Evolutionary conservation across 2,329 filamentous ascomycete species (phyloP).

Genomic region (Gremmenia infestans): DNA sequence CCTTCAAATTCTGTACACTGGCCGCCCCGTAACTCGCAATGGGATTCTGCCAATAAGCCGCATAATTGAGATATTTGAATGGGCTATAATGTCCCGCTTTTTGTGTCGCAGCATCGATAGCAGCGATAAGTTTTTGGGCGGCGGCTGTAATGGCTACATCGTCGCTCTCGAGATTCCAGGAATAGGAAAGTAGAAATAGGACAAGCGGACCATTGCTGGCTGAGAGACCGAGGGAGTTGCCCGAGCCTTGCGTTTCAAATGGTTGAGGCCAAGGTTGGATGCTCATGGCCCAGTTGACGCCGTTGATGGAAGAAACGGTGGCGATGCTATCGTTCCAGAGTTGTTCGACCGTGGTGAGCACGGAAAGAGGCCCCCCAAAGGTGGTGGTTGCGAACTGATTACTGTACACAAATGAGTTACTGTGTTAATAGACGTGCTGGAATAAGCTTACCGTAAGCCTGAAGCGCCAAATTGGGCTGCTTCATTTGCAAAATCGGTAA

Average conservation of each 20-base stretch:
- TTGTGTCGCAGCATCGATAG: conserved; percentile 24
- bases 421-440: conserved; percentile 1
- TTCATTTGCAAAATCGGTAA: conserved; percentile 12
- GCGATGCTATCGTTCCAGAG: background rate
- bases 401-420: conserved; percentile 3
- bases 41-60: conserved; percentile 37
- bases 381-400: background rate
- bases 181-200: background rate
- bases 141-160: conserved; percentile 31
- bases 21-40: conserved; percentile 38
- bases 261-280: background rate
- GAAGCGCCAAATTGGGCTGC: background rate
- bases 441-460: background rate
- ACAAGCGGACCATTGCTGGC: background rate
- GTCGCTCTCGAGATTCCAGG: conserved; percentile 27
- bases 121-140: conserved; percentile 23
- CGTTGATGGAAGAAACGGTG: background rate
- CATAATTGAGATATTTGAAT: conserved; percentile 45
- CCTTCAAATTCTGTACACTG: conserved; percentile 34
- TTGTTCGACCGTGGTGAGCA: background rate
- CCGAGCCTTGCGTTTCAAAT: background rate
- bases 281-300: background rate
- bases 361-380: background rate
- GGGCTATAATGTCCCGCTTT: conserved; percentile 31
- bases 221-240: background rate